Conservation (phyloP, 129 eudicot genomes). For the Flaveria robusta region DNA sequence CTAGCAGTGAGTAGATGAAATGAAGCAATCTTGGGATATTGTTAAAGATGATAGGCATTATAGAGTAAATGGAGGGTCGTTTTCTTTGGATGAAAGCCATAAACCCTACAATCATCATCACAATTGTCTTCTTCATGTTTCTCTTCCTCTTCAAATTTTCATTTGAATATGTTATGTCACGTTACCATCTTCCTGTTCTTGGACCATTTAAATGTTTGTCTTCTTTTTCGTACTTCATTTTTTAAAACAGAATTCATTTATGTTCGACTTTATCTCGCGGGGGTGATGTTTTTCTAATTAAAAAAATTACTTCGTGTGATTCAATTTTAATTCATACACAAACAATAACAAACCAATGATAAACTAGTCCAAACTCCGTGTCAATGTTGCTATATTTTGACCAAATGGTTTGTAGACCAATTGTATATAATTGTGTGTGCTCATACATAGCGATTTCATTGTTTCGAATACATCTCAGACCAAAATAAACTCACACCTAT, state of each 20-base stretch:
- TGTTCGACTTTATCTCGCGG: not conserved
- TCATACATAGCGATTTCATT: too few species aligned
- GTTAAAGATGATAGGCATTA: not conserved
- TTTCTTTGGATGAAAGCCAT: constrained; percentile 30
- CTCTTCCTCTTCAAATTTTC: not conserved
- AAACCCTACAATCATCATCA: constrained; percentile 15
- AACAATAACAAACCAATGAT: not conserved
- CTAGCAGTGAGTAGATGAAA: too few species aligned
- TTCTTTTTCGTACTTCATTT: not conserved
- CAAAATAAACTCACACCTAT: too few species aligned
- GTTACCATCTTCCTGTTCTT: constrained; percentile 1
- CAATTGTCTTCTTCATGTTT: constrained; percentile 20
- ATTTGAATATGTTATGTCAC: not conserved
- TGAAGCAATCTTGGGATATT: not conserved
- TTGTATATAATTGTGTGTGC: too few species aligned
- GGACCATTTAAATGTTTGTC: constrained; percentile 33
- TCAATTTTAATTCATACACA: not conserved
- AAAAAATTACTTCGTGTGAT: not conserved
- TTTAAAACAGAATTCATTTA: not conserved
- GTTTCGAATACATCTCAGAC: too few species aligned
- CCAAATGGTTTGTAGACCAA: too few species aligned
- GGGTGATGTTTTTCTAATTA: not conserved
- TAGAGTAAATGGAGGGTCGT: constrained; percentile 17
- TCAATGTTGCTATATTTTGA: too few species aligned
- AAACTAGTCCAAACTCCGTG: not conserved